Conservation (phyloP, 108 stramenopile species). For the Licmophora abbreviata region DNA sequence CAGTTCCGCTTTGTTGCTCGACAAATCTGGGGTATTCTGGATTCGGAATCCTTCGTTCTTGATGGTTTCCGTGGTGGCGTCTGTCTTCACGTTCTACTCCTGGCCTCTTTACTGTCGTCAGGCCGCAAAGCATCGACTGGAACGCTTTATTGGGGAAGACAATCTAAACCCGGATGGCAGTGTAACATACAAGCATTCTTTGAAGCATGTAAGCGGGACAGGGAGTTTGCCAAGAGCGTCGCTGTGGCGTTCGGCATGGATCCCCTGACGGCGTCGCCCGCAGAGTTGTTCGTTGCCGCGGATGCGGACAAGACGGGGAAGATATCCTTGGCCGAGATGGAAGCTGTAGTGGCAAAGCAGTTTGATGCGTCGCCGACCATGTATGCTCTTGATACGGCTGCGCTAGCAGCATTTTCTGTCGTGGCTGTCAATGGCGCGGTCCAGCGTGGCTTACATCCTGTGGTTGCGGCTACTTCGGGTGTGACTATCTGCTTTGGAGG, state of each 20-base stretch:
- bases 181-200: constrained; percentile 5
- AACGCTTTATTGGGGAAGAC: constrained; percentile 10
- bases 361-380: too few relatives aligned
- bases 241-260: too few relatives aligned
- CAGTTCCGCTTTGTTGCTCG: constrained; percentile 10
- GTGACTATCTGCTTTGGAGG: constrained; percentile 34
- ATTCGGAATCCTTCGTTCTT: constrained; percentile 12
- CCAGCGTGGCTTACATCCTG: constrained; percentile 17
- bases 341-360: too few relatives aligned
- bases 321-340: too few relatives aligned
- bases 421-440: constrained; percentile 20
- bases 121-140: constrained; percentile 3
- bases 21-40: constrained; percentile 23
- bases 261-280: too few relatives aligned
- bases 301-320: too few relatives aligned
- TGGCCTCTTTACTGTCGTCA: constrained; percentile 18
- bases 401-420: constrained; percentile 18
- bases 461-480: constrained; percentile 17
- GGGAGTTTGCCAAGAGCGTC: too few relatives aligned
- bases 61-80: constrained; percentile 11
- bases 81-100: constrained; percentile 18
- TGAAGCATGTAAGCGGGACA: too few relatives aligned
- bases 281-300: too few relatives aligned
- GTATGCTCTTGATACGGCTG: constrained; percentile 25
- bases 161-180: not conserved